A percentile compares a stretch with the other conserved stretches of the same genome.
phyloP scores from a whole-genome alignment of 192 early-diverging fungal genomes.

The Neocallimastix lanati region DNA sequence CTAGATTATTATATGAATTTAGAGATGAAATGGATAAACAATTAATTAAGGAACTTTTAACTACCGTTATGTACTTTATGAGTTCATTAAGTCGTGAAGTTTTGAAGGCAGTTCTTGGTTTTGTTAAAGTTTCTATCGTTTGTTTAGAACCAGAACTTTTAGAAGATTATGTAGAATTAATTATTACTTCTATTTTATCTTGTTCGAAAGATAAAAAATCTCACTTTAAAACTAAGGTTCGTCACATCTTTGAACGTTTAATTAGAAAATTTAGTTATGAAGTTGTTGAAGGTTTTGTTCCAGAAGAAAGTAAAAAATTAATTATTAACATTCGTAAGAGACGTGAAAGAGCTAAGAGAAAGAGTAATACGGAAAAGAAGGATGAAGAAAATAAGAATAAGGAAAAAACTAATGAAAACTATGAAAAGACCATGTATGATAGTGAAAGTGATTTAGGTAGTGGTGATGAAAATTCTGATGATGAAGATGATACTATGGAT shows the following conservation, averaged over 20 bases:
- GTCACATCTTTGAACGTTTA: constrained; percentile 83
- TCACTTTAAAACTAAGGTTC: constrained; percentile 75
- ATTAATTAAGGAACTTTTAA: constrained; percentile 53
- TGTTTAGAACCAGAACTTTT: constrained; percentile 52
- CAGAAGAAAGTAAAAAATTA: constrained; percentile 74
- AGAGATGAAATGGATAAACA: constrained; percentile 38
- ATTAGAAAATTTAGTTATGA: constrained; percentile 71
- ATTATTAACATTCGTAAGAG: constrained; percentile 84
- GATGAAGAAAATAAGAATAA: constrained; percentile 21
- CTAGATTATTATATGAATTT: constrained; percentile 86
- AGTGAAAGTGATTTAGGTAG: constrained; percentile 61
- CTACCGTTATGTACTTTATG: constrained; percentile 65
- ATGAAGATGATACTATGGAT: constrained; percentile 29
- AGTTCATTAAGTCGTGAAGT: constrained; percentile 71
- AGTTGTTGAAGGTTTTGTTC: constrained; percentile 53
- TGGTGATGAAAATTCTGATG: constrained; percentile 34
- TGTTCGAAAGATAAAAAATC: constrained; percentile 75
- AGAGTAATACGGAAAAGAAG: constrained; percentile 24
- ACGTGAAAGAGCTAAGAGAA: constrained; percentile 63
- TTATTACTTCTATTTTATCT: constrained; percentile 49
- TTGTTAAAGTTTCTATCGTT: constrained; percentile 80
- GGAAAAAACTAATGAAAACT: constrained; percentile 28
- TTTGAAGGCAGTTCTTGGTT: constrained; percentile 74
- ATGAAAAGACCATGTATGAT: constrained; percentile 81
- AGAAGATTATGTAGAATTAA: constrained; percentile 44